Percentiles rank a stretch among this genome's conserved stretches.
These are phyloP conservation scores for Melampsora larici-populina DNA, from an alignment of 1,284 basidiomycete species.

Conservation along the genomic window DNA sequence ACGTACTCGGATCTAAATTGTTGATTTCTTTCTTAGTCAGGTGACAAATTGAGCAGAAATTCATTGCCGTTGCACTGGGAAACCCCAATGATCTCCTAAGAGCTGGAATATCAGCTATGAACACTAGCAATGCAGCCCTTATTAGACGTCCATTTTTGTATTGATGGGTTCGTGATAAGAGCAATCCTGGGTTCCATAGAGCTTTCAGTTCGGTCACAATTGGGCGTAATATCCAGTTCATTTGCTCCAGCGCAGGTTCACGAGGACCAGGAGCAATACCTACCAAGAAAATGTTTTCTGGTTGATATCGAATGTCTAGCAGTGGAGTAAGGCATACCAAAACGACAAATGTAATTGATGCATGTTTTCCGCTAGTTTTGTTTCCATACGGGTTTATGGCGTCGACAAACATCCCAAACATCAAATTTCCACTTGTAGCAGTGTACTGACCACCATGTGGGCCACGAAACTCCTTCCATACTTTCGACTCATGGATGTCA, in stretches of 20 bases:
- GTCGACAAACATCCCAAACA: slow-evolving; percentile 15
- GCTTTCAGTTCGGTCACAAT: no score
- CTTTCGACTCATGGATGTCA: slow-evolving; percentile 35
- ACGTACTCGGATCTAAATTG: slow-evolving; percentile 20
- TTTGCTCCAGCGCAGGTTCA: no score
- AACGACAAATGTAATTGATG: slow-evolving; percentile 20
- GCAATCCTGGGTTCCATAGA: no score
- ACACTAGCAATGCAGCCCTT: no score
- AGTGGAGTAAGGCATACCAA: slow-evolving; percentile 46
- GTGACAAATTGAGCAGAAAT: slow-evolving; percentile 31
- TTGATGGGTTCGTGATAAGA: no score
- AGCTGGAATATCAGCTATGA: no score
- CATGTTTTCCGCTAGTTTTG: slow-evolving; percentile 8
- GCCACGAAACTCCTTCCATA: slow-evolving; percentile 18
- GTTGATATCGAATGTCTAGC: slow-evolving; percentile 50
- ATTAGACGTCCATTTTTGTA: no score
- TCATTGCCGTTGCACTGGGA: slow-evolving; percentile 13
- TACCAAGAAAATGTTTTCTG: no score
- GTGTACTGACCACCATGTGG: neutral
- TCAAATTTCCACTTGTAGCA: neutral
- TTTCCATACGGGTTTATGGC: slow-evolving; percentile 25
- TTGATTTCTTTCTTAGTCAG: slow-evolving; percentile 21
- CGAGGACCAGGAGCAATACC: no score
- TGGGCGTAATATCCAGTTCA: no score
- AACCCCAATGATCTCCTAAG: no score